Percentiles rank a stretch among this genome's conserved stretches.
Evolutionary conservation across 2,329 filamentous ascomycete genomes (phyloP).

Genomic region (Microascus cirrosus): DNA sequence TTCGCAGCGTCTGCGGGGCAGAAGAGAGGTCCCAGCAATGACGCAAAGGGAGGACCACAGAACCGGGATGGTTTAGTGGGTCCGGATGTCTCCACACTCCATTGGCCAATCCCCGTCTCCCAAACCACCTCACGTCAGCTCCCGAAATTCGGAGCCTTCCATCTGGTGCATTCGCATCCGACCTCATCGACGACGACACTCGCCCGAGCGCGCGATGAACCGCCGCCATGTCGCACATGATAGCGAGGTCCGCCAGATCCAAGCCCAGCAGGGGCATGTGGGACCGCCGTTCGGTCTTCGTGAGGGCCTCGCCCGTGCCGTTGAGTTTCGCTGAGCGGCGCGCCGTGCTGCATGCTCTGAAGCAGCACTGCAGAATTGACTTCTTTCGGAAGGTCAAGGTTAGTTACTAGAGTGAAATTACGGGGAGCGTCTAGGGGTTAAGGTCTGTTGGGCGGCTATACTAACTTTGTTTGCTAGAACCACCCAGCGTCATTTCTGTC

Average conservation of each 20-base stretch:
- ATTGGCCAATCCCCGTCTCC: background rate
- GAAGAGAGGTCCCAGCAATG: background rate
- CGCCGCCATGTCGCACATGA: background rate
- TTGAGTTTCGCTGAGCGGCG: slow-evolving; percentile 41
- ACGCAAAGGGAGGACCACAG: background rate
- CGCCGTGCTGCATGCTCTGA: slow-evolving; percentile 39
- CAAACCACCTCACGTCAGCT: background rate
- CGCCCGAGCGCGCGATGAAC: background rate
- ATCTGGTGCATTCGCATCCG: background rate
- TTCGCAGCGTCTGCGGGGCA: no score
- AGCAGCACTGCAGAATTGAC: slow-evolving; percentile 37
- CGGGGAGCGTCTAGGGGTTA: background rate
- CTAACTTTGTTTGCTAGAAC: slow-evolving; percentile 20
- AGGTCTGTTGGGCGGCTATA: background rate
- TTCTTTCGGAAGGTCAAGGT: slow-evolving; percentile 38
- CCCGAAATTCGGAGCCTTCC: background rate
- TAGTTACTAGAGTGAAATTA: slow-evolving; percentile 5
- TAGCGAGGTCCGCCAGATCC: background rate
- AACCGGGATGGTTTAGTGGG: background rate
- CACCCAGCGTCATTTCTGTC: slow-evolving; percentile 38
- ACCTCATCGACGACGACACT: background rate
- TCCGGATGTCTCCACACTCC: background rate
- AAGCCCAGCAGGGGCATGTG: background rate
- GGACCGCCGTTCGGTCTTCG: slow-evolving; percentile 8
- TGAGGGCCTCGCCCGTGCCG: slow-evolving; percentile 40